Base-by-base conservation (phyloP, 192 early-diverging fungal genomes). In the Linnemannia exigua region DNA sequence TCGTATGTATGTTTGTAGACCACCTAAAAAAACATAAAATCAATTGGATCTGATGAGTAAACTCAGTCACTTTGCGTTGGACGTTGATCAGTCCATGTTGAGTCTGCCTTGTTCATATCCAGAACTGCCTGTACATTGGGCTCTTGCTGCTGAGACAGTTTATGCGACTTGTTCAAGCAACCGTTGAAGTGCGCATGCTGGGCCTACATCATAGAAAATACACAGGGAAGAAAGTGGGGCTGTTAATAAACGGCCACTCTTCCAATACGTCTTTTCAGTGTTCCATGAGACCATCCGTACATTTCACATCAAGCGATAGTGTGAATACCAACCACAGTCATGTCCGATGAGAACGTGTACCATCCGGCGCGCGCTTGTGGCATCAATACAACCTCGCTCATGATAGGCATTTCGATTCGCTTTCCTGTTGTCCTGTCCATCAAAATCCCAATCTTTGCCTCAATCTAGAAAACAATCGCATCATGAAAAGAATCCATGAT, bases 401-500 rank as follows among this genome's bases (percentile, higher is more conserved):
- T 72, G 90, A 96, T 92, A 2, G 94, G 93, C 63, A 97, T 79
- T 25, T 79, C 77, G 28, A 97, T 80, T 36, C 96, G 91, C 67
- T 89, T 74, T 0, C 89, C 78, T 2, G 92, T 93, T 19, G 80
- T 83, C 72, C 93, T 95, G 76, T 96, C 94, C 9, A 96, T 81
- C 28, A 98, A 84, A 52, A 92, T 73, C 11, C 97, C 97, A 15
- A 98, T 89, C 87, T 98, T 98, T n/a, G 95, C 96, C 84, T 98
- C 97, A 78, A 98, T 97, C 94, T 97, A 63, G n/a, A 78, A n/a
- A 19, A 35, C 22, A 16, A 44, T 31, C 2, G 2, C 25, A 9
- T 28, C 9, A 50, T n/a, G 47, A 15, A 67, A 54, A 44, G 20
- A 25, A 25, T 31, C 28, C 25, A 28, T 28, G 12, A 31, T 63